phyloP scores from a whole-genome alignment of 1,284 basidiomycete genomes.

The Microbotryum lychnidis-dioicae region DNA sequence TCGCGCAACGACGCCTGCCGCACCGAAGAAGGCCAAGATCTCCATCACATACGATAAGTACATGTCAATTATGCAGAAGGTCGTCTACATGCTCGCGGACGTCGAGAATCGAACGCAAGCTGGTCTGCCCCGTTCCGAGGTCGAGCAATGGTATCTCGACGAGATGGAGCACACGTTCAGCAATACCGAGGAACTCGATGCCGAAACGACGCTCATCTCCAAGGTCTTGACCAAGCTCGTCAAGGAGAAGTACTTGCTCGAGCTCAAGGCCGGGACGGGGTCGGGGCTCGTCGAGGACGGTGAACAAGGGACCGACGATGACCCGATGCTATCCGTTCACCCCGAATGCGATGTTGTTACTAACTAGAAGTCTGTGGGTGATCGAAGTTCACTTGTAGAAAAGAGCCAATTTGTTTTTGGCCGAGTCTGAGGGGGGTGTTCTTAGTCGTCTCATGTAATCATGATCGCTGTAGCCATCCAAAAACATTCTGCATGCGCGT shows the following conservation, averaged over 20 bases:
- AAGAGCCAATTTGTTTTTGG: no score
- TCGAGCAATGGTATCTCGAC: slow-evolving; percentile 96
- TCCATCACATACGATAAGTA: slow-evolving; percentile 93
- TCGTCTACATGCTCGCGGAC: slow-evolving; percentile 72
- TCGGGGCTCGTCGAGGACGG: slow-evolving; percentile 1
- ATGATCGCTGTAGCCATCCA: no score
- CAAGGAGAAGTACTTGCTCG: slow-evolving; percentile 81
- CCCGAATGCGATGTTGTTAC: slow-evolving; percentile 30
- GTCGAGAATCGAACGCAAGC: slow-evolving; percentile 66
- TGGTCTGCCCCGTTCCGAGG: slow-evolving; percentile 77
- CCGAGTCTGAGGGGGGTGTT: no score
- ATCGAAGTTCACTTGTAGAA: no score
- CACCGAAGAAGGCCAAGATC: slow-evolving; percentile 60
- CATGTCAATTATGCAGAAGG: slow-evolving; percentile 77
- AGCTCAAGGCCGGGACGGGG: slow-evolving; percentile 44
- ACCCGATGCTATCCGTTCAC: slow-evolving; percentile 32
- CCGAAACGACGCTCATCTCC: slow-evolving; percentile 78
- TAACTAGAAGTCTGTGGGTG: no score
- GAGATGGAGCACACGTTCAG: slow-evolving; percentile 73
- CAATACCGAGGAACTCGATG: slow-evolving; percentile 80
- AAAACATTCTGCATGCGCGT: no score
- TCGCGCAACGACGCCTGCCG: slow-evolving; percentile 31
- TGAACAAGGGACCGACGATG: slow-evolving; percentile 15
- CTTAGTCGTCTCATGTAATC: no score
- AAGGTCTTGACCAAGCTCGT: slow-evolving; percentile 85